Percentiles rank a stretch among this genome's conserved stretches.
phyloP scores from a whole-genome alignment of 2,329 filamentous ascomycete genomes.

The Cladosporium sp. region DNA sequence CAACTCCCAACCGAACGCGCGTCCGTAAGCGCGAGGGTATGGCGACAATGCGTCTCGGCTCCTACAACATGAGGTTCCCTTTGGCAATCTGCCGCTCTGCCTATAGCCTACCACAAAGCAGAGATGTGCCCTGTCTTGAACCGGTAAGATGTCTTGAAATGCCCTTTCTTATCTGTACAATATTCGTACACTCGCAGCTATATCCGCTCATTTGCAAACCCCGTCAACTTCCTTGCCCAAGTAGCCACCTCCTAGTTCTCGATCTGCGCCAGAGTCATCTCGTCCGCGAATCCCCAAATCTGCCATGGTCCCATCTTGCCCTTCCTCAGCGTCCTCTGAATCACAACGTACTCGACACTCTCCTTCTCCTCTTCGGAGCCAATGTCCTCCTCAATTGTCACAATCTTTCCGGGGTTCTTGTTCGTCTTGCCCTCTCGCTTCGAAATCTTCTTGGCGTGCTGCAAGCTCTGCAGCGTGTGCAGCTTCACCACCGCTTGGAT shows the following conservation, averaged over 20 bases:
- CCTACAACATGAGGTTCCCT: too few species aligned
- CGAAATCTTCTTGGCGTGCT: conserved; percentile 24
- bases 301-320: conserved; percentile 49
- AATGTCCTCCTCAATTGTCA: conserved; percentile 33
- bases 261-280: conserved; percentile 44
- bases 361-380: conserved; percentile 39
- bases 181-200: neutral
- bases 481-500: conserved; percentile 36
- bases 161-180: conserved; percentile 3
- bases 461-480: conserved; percentile 30
- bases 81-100: too few species aligned
- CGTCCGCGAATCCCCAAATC: conserved; percentile 51
- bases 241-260: conserved; percentile 24
- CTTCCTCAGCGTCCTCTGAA: conserved; percentile 48
- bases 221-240: conserved; percentile 8
- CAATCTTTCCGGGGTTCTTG: conserved; percentile 14
- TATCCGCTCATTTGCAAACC: neutral
- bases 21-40: too few species aligned
- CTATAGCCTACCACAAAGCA: too few species aligned
- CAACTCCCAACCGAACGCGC: too few species aligned
- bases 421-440: conserved; percentile 15
- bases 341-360: conserved; percentile 52
- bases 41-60: too few species aligned
- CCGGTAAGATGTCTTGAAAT: neutral
- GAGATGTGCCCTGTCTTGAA: too few species aligned